Evolutionary conservation across 2,329 filamentous ascomycete genomes (phyloP).

Genomic region (Blastomyces gilchristii): DNA sequence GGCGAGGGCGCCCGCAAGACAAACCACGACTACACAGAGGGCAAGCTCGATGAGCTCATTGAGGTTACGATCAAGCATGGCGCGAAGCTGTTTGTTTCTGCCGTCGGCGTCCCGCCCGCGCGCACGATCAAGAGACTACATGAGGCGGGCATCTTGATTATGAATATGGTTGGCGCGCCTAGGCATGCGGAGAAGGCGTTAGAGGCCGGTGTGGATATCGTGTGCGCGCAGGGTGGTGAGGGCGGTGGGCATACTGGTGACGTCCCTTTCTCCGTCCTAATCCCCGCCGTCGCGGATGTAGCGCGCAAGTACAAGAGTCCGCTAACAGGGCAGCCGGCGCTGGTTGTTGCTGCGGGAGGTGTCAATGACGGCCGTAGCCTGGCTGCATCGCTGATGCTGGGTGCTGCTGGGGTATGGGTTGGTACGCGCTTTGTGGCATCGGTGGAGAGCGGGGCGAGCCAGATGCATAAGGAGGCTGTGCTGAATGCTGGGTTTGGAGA

Average conservation of each 20-base stretch:
- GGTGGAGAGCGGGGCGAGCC: slow-evolving; percentile 67
- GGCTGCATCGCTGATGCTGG: slow-evolving; percentile 75
- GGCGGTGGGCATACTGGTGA: slow-evolving; percentile 89
- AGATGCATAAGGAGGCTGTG: slow-evolving; percentile 74
- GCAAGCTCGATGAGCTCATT: slow-evolving; percentile 77
- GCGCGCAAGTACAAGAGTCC: slow-evolving; percentile 61
- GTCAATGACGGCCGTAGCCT: slow-evolving; percentile 73
- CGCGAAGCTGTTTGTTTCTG: slow-evolving; percentile 75
- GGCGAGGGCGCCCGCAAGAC: slow-evolving; percentile 76
- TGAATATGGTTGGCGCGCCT: slow-evolving; percentile 96
- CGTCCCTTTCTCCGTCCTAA: slow-evolving; percentile 72
- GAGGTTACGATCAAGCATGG: slow-evolving; percentile 75
- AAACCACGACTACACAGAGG: slow-evolving; percentile 91
- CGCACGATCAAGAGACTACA: slow-evolving; percentile 67
- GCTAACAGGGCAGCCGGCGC: slow-evolving; percentile 57
- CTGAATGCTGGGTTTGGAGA: slow-evolving; percentile 69
- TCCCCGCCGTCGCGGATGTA: slow-evolving; percentile 79
- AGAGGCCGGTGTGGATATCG: slow-evolving; percentile 74
- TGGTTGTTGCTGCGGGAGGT: slow-evolving; percentile 84
- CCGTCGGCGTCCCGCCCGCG: slow-evolving; percentile 74
- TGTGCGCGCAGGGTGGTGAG: slow-evolving; percentile 87
- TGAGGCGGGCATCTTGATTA: slow-evolving; percentile 67
- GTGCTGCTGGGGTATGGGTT: slow-evolving; percentile 84
- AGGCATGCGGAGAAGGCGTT: slow-evolving; percentile 85
- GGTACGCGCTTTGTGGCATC: slow-evolving; percentile 85